Conservation (phyloP, 1,284 basidiomycete genomes). For the Veloboletus limbatus region DNA sequence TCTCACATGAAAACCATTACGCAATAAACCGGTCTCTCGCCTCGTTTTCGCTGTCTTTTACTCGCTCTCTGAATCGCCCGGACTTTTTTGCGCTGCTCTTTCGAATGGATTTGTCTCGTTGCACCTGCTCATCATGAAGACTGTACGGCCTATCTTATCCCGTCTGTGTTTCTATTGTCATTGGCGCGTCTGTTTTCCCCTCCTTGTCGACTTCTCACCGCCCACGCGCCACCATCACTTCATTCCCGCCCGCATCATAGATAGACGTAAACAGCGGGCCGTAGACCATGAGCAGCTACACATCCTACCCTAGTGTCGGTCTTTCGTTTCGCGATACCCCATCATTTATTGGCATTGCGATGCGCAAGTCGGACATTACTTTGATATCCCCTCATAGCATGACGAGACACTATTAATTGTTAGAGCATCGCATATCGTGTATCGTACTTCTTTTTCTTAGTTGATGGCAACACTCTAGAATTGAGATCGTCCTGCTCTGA, state of each 20-base stretch:
- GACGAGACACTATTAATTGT: conserved; percentile 56
- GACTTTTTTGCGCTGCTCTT: conserved; percentile 59
- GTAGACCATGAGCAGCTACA: conserved; percentile 45
- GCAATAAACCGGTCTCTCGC: conserved; percentile 14
- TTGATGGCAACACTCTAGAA: conserved; percentile 16
- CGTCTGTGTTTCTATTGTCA: conserved; percentile 40
- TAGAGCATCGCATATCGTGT: conserved; percentile 63
- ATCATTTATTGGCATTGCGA: conserved; percentile 48
- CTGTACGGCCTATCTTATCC: conserved; percentile 49
- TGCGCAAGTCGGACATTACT: conserved; percentile 49
- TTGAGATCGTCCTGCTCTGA: neutral
- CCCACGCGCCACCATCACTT: conserved; percentile 31
- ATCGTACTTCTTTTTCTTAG: conserved; percentile 41
- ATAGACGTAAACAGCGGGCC: conserved; percentile 47
- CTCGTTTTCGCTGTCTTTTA: conserved; percentile 28
- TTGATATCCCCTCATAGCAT: conserved; percentile 49
- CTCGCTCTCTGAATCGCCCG: conserved; percentile 28
- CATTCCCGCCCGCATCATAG: conserved; percentile 35
- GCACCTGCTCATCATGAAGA: conserved; percentile 55
- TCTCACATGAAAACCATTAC: conserved; percentile 26
- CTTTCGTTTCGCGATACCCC: conserved; percentile 56
- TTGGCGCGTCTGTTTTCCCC: conserved; percentile 28
- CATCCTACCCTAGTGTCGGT: conserved; percentile 41
- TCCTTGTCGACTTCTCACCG: conserved; percentile 16
- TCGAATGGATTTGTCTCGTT: conserved; percentile 57